Base-by-base conservation (phyloP, 1,284 basidiomycete genomes). In the Cutaneotrichosporon mucoides region DNA sequence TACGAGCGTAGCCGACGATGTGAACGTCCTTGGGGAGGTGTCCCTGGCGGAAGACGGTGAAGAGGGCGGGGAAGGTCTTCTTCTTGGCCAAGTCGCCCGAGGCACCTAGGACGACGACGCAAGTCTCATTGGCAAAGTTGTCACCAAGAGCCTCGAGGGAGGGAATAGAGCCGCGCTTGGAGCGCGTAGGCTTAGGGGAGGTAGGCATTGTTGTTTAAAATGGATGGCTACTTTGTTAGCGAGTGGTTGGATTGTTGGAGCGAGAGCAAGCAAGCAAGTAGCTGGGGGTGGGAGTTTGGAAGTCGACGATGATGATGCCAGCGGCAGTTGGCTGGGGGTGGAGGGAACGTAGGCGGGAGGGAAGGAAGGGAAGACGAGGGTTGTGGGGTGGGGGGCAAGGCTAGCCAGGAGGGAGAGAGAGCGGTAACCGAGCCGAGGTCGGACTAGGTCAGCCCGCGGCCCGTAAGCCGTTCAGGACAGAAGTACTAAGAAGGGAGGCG, bases 1-100 rank as follows among this genome's bases (percentile, higher is more conserved):
- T 93, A 66, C 93, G 86, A 35, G 93, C 93, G 77, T 97, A 97
- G 49, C 93, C 93, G 61, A 97, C 86, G 77, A 97, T 92, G 79
- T 88, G 87, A 67, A 89, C 83, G 76, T 86, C 88, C 60, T 83
- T 82, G 44, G 93, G 92, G 33, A 97, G 84, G 80, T 87, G 88
- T 50, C 84, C 85, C 69, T 86, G 85, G 68, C 83, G 83, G 82
- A 85, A 95, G 67, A 97, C 86, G 61, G 86, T 87, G 76, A 95
- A 96, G 63, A 97, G 83, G 43, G 93, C 93, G 13, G 93, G 93
- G 79, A 93, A 90, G 9, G 94, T 97, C 92, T 99, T 99, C 83
- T 99, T 99, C 88, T 97, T 97, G 62, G 95, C 96, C 53, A 99
- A 84, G 83, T 99, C 95, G 55, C 95, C 95, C 60, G 92, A 96